Evolutionary conservation across 208 protist genomes (phyloP).

Genomic region (Crithidia brevicula): DNA sequence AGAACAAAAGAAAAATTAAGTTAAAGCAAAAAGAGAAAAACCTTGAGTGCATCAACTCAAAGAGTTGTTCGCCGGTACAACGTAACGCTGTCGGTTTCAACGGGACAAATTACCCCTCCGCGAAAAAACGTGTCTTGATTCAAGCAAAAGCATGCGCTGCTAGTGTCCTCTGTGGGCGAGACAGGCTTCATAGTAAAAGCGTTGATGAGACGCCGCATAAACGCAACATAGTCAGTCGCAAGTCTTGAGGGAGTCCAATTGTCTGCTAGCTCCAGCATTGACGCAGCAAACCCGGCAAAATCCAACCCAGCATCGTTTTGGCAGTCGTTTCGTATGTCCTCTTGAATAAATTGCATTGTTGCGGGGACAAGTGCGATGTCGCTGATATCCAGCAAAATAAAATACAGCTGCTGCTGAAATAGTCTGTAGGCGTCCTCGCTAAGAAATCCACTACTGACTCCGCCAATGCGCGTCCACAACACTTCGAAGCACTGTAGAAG

Average conservation of each 20-base stretch:
- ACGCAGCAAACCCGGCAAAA: constrained; percentile 67
- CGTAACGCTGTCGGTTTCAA: neutral
- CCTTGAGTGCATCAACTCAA: neutral
- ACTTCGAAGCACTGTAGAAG: constrained; percentile 48
- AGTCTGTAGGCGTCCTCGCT: constrained; percentile 60
- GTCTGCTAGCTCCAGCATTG: constrained; percentile 77
- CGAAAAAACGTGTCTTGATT: constrained; percentile 38
- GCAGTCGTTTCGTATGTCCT: constrained; percentile 66
- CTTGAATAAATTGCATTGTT: constrained; percentile 49
- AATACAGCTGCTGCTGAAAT: constrained; percentile 70
- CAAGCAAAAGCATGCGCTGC: constrained; percentile 7
- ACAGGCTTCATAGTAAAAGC: neutral
- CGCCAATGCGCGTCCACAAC: constrained; percentile 54
- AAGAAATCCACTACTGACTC: constrained; percentile 25
- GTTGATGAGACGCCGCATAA: constrained; percentile 16
- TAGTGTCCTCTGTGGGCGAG: neutral
- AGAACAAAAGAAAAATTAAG: constrained; percentile 5
- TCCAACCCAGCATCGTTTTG: constrained; percentile 40
- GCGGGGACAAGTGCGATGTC: constrained; percentile 50
- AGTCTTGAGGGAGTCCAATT: constrained; percentile 66
- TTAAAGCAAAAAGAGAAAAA: neutral
- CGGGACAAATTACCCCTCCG: constrained; percentile 25
- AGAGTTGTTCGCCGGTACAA: constrained; percentile 6
- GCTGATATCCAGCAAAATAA: constrained; percentile 51
- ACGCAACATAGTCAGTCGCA: constrained; percentile 44